Evolutionary conservation across 306 rosid species (phyloP), one percentile per base, ranked within the genome.

Genomic region (Cicer yamashitae): DNA sequence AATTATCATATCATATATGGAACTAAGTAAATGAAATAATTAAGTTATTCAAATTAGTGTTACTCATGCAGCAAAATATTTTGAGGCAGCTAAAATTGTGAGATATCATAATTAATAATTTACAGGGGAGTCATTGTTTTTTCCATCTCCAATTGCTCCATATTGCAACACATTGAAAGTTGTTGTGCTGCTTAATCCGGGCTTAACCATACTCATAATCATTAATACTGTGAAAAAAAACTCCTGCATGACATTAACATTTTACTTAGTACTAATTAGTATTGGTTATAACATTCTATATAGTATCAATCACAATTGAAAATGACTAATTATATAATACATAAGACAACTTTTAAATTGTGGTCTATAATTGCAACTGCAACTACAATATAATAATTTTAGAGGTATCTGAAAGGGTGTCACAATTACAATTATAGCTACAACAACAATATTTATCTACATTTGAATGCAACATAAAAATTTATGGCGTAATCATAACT

Each of bases 101-200:
- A 62, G 38, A 61, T 60, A 14, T 50, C 6, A 64, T 22, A 60
- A 53, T 45, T 25, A 30, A 6, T 30, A 41, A 41, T 53, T 79
- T 86, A 86, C 89, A 0, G 84, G 87, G 40, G 89, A 86, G 46
- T 86, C 89, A 40, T 86, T 70, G 60, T 71, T 77, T 64, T 75
- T 15, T 77, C 83, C 85, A 86, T 86, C 79, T 77, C 89, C 89
- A 50, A 65, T 75, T 62, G 89, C 89, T 63, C 87, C 89, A 80
- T 86, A 86, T 4, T 77, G 9, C 71, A 83, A 64, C 60, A 86
- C 89, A 60, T 80, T 74, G 79, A 86, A 83, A 74, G 64, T 83
- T 52, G 74, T 47, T 45, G 85, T 70, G 65, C n/a, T 53, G 78
- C 89, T 77, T 50, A 77, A 77, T 45, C 79, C 85, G 0, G 66